Base-by-base conservation (phyloP, 345 rosid genomes). In the Pugionium dolabratum region DNA sequence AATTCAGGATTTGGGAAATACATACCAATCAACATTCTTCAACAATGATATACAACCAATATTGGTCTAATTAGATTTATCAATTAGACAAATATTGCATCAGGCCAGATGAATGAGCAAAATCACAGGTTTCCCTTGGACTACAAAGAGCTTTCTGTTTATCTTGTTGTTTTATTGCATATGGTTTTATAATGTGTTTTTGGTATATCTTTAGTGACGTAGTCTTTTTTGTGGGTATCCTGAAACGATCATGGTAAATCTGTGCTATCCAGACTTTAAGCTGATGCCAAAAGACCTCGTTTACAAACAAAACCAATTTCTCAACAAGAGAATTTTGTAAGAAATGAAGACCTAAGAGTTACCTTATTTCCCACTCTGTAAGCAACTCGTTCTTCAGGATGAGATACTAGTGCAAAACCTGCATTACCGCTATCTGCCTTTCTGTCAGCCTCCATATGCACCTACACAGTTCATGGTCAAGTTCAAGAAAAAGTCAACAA, bases 371-470 rank as follows among this genome's bases (percentile, higher is more conserved):
- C 94, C 59, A 78, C 90, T 80, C 76, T 85, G 55, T 90, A 93
- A 6, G 90, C 81, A 66, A 82, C 73, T 54, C 79, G 87, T 73
- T 88, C 98, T 65, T 81, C 87, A 46, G 67, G 68, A 68, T 83
- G 76, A 48, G 76, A 67, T 73, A 43, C 64, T 9, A 76, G 73
- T 52, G 70, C 37, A 66, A 62, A 27, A 68, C 70, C 74, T 32
- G 80, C 60, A 34, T 84, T 92, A 73, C 80, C 81, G 35, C 75
- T 73, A 80, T 81, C 76, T 65, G 87, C 75, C 84, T 83, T 88
- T 79, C 85, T 85, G 66, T 93, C 91, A 59, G 85, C 87, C 72
- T 88, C 96, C 94, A 90, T 90, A 76, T 93, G 98, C 76, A 93
- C 98, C 98, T 93, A 70, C 73, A 41, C 47, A 59, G 28, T 40